Evolutionary conservation across 2,329 filamentous ascomycete species (phyloP).

Genomic region (Fusarium gaditjirri): DNA sequence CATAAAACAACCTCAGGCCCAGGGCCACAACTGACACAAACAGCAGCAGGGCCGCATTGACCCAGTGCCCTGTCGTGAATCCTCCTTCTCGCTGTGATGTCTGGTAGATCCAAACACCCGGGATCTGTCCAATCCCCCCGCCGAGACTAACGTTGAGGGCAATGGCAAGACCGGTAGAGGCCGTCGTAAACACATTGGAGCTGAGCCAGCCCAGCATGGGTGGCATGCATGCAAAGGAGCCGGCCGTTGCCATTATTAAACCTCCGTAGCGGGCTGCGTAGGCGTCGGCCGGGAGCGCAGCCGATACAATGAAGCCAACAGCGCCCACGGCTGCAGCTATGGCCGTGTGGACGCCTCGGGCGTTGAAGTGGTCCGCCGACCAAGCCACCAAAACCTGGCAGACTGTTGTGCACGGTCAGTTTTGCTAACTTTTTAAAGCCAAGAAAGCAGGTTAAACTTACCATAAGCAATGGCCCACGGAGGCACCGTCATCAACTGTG

Average conservation of each 20-base stretch:
- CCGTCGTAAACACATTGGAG: slow-evolving; percentile 73
- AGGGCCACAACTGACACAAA: slow-evolving; percentile 67
- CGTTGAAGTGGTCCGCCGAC: slow-evolving; percentile 72
- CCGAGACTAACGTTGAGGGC: slow-evolving; percentile 75
- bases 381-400: slow-evolving; percentile 60
- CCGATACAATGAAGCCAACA: slow-evolving; percentile 68
- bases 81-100: slow-evolving; percentile 67
- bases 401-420: slow-evolving; percentile 42
- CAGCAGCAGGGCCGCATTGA: slow-evolving; percentile 69
- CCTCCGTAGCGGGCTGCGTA: slow-evolving; percentile 74
- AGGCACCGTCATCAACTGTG: slow-evolving; percentile 74
- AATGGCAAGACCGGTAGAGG: slow-evolving; percentile 73
- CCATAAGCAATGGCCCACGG: slow-evolving; percentile 71
- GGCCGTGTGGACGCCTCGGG: slow-evolving; percentile 58
- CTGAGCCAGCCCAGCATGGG: slow-evolving; percentile 77
- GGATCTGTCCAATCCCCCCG: slow-evolving; percentile 76
- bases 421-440: not conserved
- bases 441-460: slow-evolving; percentile 37
- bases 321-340: slow-evolving; percentile 57
- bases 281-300: slow-evolving; percentile 67
- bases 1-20: slow-evolving; percentile 66
- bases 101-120: slow-evolving; percentile 80
- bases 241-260: slow-evolving; percentile 73
- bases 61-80: slow-evolving; percentile 78
- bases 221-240: slow-evolving; percentile 75